Base-by-base conservation (phyloP, 1,139 yeast genomes). In the Geotrichum siamense region DNA sequence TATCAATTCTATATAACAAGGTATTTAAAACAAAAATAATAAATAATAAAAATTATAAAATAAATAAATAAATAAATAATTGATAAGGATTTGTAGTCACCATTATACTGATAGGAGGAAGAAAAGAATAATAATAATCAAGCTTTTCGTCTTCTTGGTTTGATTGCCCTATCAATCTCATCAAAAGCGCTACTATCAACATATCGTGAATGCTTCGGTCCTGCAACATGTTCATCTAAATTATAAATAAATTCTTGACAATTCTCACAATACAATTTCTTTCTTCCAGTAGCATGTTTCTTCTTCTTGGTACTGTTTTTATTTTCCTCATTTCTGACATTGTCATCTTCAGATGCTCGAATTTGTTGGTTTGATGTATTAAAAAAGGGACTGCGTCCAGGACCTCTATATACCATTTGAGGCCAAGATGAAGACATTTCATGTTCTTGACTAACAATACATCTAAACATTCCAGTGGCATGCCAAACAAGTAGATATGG, bases 371-470 rank as follows among this genome's bases (percentile, higher is more conserved):
- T n/a, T n/a, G n/a, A n/a, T 12, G 21, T 10, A 9, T 21, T 15
- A 21, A 8, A 12, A 25, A 26, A 37, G 6, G 41, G 41, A 15
- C 41, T 27, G 21, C 30, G 20, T 17, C 37, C 37, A 5, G 19
- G 9, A 12, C 16, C 25, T 8, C 19, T 5, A 15, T 5, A 33
- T n/a, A 20, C 27, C 27, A 12, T 4, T 20, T n/a, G 10, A 12
- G 15, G 37, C 37, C 37, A 33, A 4, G 5, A n/a, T 6, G 8
- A 5, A 5, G 19, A 10, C 12, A 5, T 26, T 6, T 21, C 34
- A 91, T 95, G 91, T 61, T 91, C 97, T 53, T 91, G 73, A 16
- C 80, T 69, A 13, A 91, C 81, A 21, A 86, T 75, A 0, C 97
- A 96, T 47, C 95, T 75, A 51, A 82, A 81, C 32, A 73, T 74